These are phyloP conservation scores for Gossypium anomalum DNA, from an alignment of 345 rosid species.

Conservation along the genomic window DNA sequence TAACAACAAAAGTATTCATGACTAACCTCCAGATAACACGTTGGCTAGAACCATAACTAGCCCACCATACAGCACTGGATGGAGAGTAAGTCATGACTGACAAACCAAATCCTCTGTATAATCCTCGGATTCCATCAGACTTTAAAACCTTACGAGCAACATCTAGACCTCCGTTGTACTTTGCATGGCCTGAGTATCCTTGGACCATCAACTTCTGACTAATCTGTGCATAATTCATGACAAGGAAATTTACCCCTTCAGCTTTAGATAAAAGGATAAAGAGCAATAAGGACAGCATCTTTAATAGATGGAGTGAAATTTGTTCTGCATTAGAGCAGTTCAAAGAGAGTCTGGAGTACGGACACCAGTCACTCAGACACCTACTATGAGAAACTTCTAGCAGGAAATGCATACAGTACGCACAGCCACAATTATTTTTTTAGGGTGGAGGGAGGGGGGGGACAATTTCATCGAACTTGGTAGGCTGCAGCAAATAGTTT, in stretches of 20 bases:
- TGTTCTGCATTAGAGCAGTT: not conserved
- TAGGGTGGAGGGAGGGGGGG: too few species aligned
- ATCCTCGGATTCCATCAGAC: conserved; percentile 76
- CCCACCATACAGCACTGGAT: conserved; percentile 99
- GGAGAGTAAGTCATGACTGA: conserved; percentile 95
- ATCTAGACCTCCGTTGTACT: conserved; percentile 84
- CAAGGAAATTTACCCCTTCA: not conserved
- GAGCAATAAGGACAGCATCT: not conserved
- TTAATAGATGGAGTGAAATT: not conserved
- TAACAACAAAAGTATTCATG: conserved; percentile 8
- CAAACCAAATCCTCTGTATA: conserved; percentile 92
- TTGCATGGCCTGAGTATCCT: conserved; percentile 91
- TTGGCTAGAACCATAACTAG: conserved; percentile 94
- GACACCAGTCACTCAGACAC: not conserved
- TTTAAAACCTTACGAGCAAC: conserved; percentile 77
- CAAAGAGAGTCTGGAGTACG: not conserved
- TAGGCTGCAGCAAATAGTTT: not conserved
- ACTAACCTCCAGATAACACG: conserved; percentile 89
- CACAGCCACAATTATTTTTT: not conserved
- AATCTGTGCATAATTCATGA: conserved; percentile 43
- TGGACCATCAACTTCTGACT: conserved; percentile 99
- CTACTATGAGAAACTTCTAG: not conserved
- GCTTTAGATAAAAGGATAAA: not conserved
- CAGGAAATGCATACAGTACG: not conserved
- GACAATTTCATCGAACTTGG: not conserved